Conservation (phyloP, 2,329 filamentous ascomycete genomes). For the Aspergillus awamori region DNA sequence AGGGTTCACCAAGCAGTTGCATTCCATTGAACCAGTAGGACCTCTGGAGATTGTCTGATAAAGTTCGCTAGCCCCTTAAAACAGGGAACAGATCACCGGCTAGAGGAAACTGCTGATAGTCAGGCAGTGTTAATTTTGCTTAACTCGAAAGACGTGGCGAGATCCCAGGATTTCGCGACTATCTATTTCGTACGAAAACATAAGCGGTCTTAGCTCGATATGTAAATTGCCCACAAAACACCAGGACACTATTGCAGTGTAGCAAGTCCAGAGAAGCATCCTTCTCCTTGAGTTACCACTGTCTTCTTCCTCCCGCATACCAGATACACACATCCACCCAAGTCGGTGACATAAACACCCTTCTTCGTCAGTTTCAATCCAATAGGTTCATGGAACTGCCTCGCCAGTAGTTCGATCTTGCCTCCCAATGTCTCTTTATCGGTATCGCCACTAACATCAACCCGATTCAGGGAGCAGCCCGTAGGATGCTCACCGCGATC, state of each 20-base stretch:
- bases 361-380: background rate
- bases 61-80: no score
- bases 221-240: no score
- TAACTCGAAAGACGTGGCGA: no score
- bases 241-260: background rate
- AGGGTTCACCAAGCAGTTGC: no score
- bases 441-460: conserved; percentile 23
- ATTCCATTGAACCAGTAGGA: no score
- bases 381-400: background rate
- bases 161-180: no score
- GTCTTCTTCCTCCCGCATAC: background rate
- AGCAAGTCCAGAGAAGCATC: background rate
- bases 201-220: no score
- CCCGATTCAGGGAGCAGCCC: conserved; percentile 58
- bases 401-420: background rate
- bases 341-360: background rate
- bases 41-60: no score
- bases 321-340: background rate
- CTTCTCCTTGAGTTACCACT: background rate
- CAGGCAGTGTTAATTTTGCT: no score
- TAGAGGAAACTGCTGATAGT: no score
- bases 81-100: no score
- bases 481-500: conserved; percentile 60
- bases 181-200: no score
- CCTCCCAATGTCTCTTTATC: background rate